Conservation (phyloP, 495 filamentous ascomycete genomes). For the Trichocladium antarcticum region DNA sequence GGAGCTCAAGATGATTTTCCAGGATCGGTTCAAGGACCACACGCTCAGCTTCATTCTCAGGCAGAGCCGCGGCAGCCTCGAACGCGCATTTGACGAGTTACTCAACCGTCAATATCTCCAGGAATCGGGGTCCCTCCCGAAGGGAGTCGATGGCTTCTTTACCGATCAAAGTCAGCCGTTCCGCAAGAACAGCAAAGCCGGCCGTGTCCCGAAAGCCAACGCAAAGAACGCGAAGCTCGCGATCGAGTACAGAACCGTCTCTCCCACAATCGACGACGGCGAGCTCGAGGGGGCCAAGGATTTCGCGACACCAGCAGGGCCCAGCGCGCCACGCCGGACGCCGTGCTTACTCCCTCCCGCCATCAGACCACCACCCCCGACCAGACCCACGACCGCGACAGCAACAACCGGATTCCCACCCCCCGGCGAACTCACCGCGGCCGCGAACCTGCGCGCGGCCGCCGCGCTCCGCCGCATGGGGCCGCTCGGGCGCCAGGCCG, state of each 20-base stretch:
- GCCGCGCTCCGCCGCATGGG: slow-evolving; percentile 28
- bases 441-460: slow-evolving; percentile 16
- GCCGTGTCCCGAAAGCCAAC: slow-evolving; percentile 1
- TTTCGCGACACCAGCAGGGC: not conserved
- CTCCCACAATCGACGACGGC: slow-evolving; percentile 7
- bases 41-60: slow-evolving; percentile 54
- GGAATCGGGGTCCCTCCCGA: slow-evolving; percentile 45
- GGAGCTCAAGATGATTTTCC: slow-evolving; percentile 58
- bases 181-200: slow-evolving; percentile 39
- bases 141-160: slow-evolving; percentile 72
- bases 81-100: slow-evolving; percentile 68
- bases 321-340: not conserved
- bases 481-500: slow-evolving; percentile 32
- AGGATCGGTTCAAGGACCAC: slow-evolving; percentile 44
- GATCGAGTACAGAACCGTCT: slow-evolving; percentile 18
- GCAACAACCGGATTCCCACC: not conserved
- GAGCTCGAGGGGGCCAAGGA: slow-evolving; percentile 23
- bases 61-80: slow-evolving; percentile 50
- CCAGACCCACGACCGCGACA: not conserved
- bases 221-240: slow-evolving; percentile 14
- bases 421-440: not conserved
- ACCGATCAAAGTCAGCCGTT: slow-evolving; percentile 30
- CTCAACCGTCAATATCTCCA: slow-evolving; percentile 65
- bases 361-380: not conserved
- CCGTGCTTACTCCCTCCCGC: not conserved